These are phyloP conservation scores for Vitellaria paradoxa DNA, from an alignment of 179 eudicot genomes.

Conservation along the genomic window DNA sequence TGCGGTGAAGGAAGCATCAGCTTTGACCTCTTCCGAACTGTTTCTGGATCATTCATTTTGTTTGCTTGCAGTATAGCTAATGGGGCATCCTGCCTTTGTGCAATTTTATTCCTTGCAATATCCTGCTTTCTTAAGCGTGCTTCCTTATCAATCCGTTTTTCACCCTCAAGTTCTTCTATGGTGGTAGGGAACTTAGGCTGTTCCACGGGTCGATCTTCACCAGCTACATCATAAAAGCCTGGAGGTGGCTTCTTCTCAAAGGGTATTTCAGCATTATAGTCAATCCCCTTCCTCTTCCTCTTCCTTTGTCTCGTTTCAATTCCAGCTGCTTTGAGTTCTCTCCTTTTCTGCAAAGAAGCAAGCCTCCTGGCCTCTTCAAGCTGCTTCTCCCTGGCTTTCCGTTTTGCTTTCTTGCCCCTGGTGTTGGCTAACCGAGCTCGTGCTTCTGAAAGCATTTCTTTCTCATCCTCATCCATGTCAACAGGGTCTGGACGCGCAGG, in stretches of 20 bases:
- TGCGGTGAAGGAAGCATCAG: conserved; percentile 97
- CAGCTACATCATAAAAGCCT: conserved; percentile 79
- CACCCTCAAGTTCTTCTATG: conserved; percentile 95
- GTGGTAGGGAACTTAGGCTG: conserved; percentile 88
- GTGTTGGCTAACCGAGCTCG: conserved; percentile 95
- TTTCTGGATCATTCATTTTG: conserved; percentile 95
- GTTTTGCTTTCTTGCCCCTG: conserved; percentile 95
- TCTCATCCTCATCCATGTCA: conserved; percentile 99
- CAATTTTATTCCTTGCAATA: conserved; percentile 88
- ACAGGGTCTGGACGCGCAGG: conserved; percentile 99
- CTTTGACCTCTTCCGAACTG: conserved; percentile 85
- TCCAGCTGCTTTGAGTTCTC: conserved; percentile 98
- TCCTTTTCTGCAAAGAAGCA: conserved; percentile 95
- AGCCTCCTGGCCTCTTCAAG: conserved; percentile 99
- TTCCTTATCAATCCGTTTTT: conserved; percentile 84
- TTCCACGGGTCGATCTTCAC: conserved; percentile 80
- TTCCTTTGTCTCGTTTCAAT: conserved; percentile 80
- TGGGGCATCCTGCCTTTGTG: conserved; percentile 92
- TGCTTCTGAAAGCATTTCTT: conserved; percentile 99
- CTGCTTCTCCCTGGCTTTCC: conserved; percentile 99
- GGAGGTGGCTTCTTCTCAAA: conserved; percentile 96
- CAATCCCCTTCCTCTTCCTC: conserved; percentile 93
- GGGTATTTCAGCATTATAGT: conserved; percentile 96
- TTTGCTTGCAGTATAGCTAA: conserved; percentile 94
- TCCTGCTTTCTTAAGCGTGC: conserved; percentile 93